Base-by-base conservation (phyloP, 2,329 filamentous ascomycete species). In the Colletotrichum viniferum region DNA sequence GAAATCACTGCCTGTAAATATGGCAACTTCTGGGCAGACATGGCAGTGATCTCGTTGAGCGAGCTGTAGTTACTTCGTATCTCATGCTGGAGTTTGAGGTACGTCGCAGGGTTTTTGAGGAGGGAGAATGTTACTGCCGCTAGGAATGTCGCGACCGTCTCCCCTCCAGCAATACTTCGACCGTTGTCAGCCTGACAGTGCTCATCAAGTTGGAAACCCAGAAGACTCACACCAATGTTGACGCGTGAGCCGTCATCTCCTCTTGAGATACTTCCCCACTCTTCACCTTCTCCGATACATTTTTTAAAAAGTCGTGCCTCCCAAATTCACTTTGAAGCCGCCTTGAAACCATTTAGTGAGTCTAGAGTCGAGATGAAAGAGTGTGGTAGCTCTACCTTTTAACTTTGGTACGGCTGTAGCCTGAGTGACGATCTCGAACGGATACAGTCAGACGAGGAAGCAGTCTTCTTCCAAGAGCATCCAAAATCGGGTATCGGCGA, bases 1-100 rank as follows among this genome's bases (percentile, higher is more conserved):
- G 88, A 89, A 14, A 92, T 83, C 63, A 90, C 90, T 1, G 90
- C 90, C 80, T 91, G 89, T 77, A 92, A 85, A 80, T 90, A 91
- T 0, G 86, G 82, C 4, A 92, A 82, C 10, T 78, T 80, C 77
- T 90, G 88, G 2, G 86, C 84, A 78, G 91, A 83, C 4, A 79
- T 78, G 86, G 88, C 90, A 7, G 52, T 28, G 13, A 85, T 78
- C 34, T 78, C 69, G 6, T 74, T 36, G 4, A 43, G 77, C 3
- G 79, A 77, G 13, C 71, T 30, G 26, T 76, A 74, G 3, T 80
- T 79, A 0, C 77, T 62, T 43, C 88, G 85, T 24, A 91, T 85
- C 74, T 92, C 90, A 0, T 78, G 76, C 32, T 87, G 86, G 0
- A 92, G 81, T 5, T 85, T 86, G 2, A 77, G 56, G 61, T 88